Evolutionary conservation across 768 basidiomycete species (phyloP), one percentile per base, ranked within the genome.

Genomic region (Amanita inopinata): DNA sequence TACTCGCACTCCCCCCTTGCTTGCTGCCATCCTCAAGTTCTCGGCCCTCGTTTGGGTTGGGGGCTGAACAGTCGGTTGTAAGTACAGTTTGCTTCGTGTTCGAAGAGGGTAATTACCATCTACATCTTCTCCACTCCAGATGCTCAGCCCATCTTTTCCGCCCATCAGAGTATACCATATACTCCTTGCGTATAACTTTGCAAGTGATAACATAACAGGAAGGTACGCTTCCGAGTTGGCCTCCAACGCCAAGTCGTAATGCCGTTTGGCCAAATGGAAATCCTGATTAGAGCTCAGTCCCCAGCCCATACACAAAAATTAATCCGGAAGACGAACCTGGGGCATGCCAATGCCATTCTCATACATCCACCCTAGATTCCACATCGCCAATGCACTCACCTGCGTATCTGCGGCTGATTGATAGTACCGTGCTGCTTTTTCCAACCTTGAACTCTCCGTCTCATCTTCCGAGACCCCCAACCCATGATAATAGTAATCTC

Each of bases 291-390:
- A 34, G 20, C 7, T 27, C 32, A 33, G 23, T 11, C 5, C 40
- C 25, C 35, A 53, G 20, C 43, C 20, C 22, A 30, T 9, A 23
- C 9, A 24, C 24, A 7, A 33, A 17, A 31, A 2, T 32, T 6
- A 23, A 10, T 20, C n/a, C 17, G 33, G 38, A 27, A 14, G 20
- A 22, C 35, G 48, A 48, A 87, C 89, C 71, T 86, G 83, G 18
- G 85, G 78, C 0, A 98, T 88, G 2, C 96, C 96, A 15, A 87
- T 59, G 0, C 96, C 96, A 52, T 91, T 89, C 64, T 98, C 94
- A 59, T 97, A 98, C 96, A 98, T 98, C 88, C 89, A 97, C 1
- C 94, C 96, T 8, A 98, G 64, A 55, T 97, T 96, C 91, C 91
- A 97, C 81, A 96, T 89, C 1, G 96, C 92, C 49, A 98, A 68